Evolutionary conservation across 805 yeast genomes (phyloP), one percentile per base, ranked within the genome.

Genomic region (Hanseniaspora mollemarum): DNA sequence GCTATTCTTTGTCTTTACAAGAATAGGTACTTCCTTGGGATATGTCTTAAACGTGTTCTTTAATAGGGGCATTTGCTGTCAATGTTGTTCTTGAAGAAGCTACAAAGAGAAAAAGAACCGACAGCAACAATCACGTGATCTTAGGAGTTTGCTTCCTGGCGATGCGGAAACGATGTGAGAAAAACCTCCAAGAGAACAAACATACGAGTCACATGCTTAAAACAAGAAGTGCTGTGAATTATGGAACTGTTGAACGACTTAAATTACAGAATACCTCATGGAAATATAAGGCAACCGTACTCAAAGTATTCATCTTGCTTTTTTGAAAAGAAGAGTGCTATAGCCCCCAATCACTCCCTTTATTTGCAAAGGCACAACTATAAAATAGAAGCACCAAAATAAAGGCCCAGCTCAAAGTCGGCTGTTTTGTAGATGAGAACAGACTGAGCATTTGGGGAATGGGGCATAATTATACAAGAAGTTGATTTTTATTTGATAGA

Each of bases 401-500:
- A 43, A 40, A 40, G 51, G 45, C 36, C 45, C 41, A 40, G 51
- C 51, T 48, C 51, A 40, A 48, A 48, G 51, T 35, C 21, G 25
- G 5, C 8, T 40, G 40, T 48, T 25, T 26, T 7, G 19, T 7
- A 19, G 18, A 9, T 24, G 18, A n/a, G 26, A 40, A 16, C 16
- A 48, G 40, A 33, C 51, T 40, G 51, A 48, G 51, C 51, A 33
- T 8, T 48, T 29, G 41, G 45, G 35, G 51, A 48, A 48, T 48
- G 51, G 45, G 51, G 51, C 51, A 40, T 25, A 37, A 25, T 33
- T 37, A 25, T 4, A 21, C 32, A 43, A 33, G 32, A 25, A 10
- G 25, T 15, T 40, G 4, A 26, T 40, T 8, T 18, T 43, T 24
- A 21, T 25, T n/a, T n/a, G n/a, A n/a, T n/a, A n/a, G n/a, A n/a